A percentile compares a stretch with the other conserved stretches of the same genome.
These are phyloP conservation scores for Hygrocybe punicea DNA, from an alignment of 768 basidiomycete species.

Conservation along the genomic window DNA sequence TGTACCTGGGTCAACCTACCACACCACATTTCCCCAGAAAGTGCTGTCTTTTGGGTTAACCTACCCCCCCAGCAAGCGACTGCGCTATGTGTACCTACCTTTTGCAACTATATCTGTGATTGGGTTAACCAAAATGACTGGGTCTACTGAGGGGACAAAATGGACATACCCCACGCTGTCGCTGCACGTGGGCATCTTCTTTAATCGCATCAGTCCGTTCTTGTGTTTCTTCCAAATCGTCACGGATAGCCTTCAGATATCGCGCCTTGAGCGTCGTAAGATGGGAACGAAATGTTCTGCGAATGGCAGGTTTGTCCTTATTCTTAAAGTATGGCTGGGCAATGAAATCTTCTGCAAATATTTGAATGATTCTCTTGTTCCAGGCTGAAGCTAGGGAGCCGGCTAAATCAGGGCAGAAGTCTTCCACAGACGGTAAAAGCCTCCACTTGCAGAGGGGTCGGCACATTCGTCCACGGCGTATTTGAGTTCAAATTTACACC, in stretches of 20 bases:
- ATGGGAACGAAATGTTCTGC: neutral
- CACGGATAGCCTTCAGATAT: neutral
- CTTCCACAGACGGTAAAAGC: neutral
- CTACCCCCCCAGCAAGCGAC: too few relatives aligned
- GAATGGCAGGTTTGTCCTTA: neutral
- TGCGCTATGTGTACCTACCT: too few relatives aligned
- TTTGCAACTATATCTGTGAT: too few relatives aligned
- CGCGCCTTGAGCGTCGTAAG: neutral
- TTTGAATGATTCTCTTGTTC: conserved; percentile 1
- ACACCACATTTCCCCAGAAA: too few relatives aligned
- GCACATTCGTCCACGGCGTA: neutral
- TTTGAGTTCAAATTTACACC: too few relatives aligned
- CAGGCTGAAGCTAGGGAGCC: neutral
- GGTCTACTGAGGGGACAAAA: too few relatives aligned
- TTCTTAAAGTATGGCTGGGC: neutral
- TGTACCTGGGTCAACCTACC: too few relatives aligned
- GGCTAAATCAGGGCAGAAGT: conserved; percentile 2
- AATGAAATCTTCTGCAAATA: conserved; percentile 2
- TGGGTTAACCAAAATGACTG: too few relatives aligned
- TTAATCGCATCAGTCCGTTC: neutral
- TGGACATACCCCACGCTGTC: neutral
- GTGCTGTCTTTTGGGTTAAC: too few relatives aligned
- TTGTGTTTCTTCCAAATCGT: neutral
- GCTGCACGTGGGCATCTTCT: neutral
- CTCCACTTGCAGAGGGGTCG: neutral